phyloP scores from a whole-genome alignment of 805 yeast genomes.

The Sugiyamaella americana region DNA sequence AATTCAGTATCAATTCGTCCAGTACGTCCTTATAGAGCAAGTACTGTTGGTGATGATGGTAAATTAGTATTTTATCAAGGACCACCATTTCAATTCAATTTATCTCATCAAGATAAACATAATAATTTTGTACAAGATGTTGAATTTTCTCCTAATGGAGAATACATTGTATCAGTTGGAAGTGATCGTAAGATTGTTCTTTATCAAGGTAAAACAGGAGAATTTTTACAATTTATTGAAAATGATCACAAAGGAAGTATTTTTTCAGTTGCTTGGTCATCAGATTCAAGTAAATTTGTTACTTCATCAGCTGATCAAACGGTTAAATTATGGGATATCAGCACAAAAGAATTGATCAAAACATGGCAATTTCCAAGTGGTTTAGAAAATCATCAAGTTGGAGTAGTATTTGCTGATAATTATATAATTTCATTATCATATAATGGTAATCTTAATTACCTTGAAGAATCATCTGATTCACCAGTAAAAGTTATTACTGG shows the following conservation, averaged over 20 bases:
- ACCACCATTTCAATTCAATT: slow-evolving; percentile 86
- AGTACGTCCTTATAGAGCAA: slow-evolving; percentile 86
- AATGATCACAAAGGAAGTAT: slow-evolving; percentile 66
- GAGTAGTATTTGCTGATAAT: slow-evolving; percentile 62
- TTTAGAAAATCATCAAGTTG: slow-evolving; percentile 68
- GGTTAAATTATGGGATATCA: slow-evolving; percentile 57
- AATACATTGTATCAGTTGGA: slow-evolving; percentile 69
- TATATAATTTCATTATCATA: slow-evolving; percentile 60
- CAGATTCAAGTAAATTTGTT: slow-evolving; percentile 50
- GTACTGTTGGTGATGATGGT: slow-evolving; percentile 85
- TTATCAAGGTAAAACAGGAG: slow-evolving; percentile 88
- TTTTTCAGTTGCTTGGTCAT: slow-evolving; percentile 68
- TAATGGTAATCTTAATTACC: slow-evolving; percentile 65
- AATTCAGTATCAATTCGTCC: slow-evolving; percentile 82
- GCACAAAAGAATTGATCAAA: slow-evolving; percentile 36
- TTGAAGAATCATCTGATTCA: slow-evolving; percentile 33
- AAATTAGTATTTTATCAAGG: slow-evolving; percentile 81
- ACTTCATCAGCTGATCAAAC: slow-evolving; percentile 82
- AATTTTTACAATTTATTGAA: slow-evolving; percentile 43
- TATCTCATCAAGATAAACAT: slow-evolving; percentile 68
- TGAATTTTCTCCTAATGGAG: slow-evolving; percentile 76
- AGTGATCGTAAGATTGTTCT: slow-evolving; percentile 71
- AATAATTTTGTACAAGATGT: slow-evolving; percentile 75
- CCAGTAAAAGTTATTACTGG: slow-evolving; percentile 51
- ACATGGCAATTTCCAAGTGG: slow-evolving; percentile 47